These are phyloP conservation scores for Ophiostoma populinum DNA, from an alignment of 2,329 filamentous ascomycete genomes.

Conservation along the genomic window DNA sequence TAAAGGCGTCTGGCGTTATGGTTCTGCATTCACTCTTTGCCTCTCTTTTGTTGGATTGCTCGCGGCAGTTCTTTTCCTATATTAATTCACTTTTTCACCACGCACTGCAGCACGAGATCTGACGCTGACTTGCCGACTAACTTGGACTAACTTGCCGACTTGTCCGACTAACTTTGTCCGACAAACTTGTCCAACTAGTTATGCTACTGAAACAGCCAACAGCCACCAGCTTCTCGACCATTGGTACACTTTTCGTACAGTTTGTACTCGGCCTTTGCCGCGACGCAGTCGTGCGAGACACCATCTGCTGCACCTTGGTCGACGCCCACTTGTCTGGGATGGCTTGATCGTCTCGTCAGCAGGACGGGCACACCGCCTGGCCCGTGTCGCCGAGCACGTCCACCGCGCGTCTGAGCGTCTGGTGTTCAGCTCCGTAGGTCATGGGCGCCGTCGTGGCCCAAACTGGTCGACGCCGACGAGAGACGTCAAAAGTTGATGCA, in stretches of 20 bases:
- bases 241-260: constrained; percentile 27
- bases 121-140: too few species aligned
- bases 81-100: too few species aligned
- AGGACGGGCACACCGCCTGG: constrained; percentile 19
- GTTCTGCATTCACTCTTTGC: too few species aligned
- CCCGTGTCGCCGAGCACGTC: constrained; percentile 47
- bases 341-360: constrained; percentile 39
- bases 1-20: too few species aligned
- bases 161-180: too few species aligned
- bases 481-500: constrained; percentile 45
- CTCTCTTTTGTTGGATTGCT: too few species aligned
- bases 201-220: too few species aligned
- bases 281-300: constrained; percentile 44
- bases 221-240: constrained; percentile 10
- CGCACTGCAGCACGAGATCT: too few species aligned
- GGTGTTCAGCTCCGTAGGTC: constrained; percentile 17
- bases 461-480: constrained; percentile 41
- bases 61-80: too few species aligned
- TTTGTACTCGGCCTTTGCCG: constrained; percentile 31
- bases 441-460: constrained; percentile 21
- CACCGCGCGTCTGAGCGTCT: constrained; percentile 33
- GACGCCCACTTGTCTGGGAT: constrained; percentile 55
- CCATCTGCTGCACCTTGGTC: constrained; percentile 48
- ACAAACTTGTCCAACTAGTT: background rate
- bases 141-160: too few species aligned